Percentiles rank a stretch among this genome's conserved stretches.
Evolutionary conservation across 1,284 basidiomycete genomes (phyloP).

Genomic region (Kwoniella shivajii): DNA sequence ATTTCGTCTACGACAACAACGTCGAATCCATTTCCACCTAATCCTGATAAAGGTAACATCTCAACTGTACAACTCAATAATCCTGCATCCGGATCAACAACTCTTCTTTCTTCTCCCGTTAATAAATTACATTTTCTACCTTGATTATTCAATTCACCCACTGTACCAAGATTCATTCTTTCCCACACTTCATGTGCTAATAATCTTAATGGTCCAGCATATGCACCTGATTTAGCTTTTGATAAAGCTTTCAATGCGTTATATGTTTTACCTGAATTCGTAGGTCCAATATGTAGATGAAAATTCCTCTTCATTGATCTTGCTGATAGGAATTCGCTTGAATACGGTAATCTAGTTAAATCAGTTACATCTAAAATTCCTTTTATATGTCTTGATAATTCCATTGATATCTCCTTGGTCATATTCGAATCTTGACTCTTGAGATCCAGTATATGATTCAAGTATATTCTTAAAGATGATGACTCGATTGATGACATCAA

Average conservation of each 20-base stretch:
- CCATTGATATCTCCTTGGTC: too few species aligned
- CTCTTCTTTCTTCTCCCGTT: constrained; percentile 87
- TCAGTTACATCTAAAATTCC: constrained; percentile 51
- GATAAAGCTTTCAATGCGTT: constrained; percentile 87
- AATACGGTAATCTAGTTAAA: constrained; percentile 43
- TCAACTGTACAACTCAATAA: constrained; percentile 86
- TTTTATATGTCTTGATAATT: constrained; percentile 36
- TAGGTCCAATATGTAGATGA: constrained; percentile 95
- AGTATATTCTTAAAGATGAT: constrained; percentile 34
- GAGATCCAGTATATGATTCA: constrained; percentile 7
- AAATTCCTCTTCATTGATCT: constrained; percentile 68
- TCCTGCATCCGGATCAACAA: constrained; percentile 64
- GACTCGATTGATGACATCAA: constrained; percentile 33
- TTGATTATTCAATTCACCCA: constrained; percentile 58
- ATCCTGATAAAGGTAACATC: constrained; percentile 66
- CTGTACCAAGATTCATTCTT: constrained; percentile 84
- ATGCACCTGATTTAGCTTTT: constrained; percentile 71
- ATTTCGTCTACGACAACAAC: constrained; percentile 97
- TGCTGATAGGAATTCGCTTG: constrained; percentile 50
- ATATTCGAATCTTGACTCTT: not conserved
- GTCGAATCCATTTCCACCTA: constrained; percentile 58
- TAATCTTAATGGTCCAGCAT: constrained; percentile 87
- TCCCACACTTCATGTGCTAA: constrained; percentile 96
- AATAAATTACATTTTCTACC: constrained; percentile 80
- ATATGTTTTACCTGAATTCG: constrained; percentile 96